phyloP scores from a whole-genome alignment of 257 asterid genomes.

The Nicotiana knightiana region DNA sequence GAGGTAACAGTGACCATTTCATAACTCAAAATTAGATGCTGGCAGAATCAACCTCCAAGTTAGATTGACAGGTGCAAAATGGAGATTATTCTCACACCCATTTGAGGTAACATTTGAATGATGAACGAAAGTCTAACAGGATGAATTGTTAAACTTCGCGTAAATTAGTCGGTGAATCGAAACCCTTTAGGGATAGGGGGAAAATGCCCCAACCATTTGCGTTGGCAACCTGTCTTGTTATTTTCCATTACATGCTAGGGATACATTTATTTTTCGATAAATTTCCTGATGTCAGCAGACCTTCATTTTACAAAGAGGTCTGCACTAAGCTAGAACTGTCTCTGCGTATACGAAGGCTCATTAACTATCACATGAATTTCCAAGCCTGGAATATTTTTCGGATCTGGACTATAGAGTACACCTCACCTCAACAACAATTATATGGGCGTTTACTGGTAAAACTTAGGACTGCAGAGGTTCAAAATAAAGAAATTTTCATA shows the following conservation, averaged over 20 bases:
- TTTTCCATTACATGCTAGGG: background rate
- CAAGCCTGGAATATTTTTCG: background rate
- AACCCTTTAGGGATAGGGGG: background rate
- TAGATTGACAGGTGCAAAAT: too few species aligned
- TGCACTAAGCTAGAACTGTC: background rate
- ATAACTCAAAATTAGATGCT: too few species aligned
- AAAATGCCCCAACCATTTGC: background rate
- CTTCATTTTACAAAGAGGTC: background rate
- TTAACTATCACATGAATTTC: background rate
- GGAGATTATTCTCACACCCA: too few species aligned
- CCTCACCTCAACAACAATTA: background rate
- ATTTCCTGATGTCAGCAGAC: background rate
- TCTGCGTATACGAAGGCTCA: background rate
- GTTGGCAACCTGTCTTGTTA: background rate
- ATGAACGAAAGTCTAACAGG: background rate
- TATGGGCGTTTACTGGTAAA: background rate
- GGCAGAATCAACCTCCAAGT: too few species aligned
- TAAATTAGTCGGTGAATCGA: background rate
- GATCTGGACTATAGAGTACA: background rate
- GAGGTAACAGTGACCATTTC: too few species aligned
- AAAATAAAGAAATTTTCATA: background rate
- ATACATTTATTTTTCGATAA: background rate
- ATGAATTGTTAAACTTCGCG: too few species aligned
- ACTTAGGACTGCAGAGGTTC: background rate
- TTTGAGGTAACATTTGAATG: background rate